phyloP scores from a whole-genome alignment of 148 eudicot species.

The Polygonum maritimum region DNA sequence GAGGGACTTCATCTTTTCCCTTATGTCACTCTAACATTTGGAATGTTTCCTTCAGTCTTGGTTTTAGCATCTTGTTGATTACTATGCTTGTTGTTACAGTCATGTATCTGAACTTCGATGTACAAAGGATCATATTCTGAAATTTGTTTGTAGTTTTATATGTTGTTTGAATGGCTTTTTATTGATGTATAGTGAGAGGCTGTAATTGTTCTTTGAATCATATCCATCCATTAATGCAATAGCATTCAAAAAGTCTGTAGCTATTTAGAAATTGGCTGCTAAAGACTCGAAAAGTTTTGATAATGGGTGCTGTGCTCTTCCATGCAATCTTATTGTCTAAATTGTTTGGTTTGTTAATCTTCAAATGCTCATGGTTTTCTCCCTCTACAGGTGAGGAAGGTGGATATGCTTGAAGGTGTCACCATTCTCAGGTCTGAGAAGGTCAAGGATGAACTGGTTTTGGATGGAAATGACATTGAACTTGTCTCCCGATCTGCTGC shows the following conservation, averaged over 20 bases:
- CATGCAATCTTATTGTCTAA: neutral
- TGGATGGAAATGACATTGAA: slow-evolving; percentile 12
- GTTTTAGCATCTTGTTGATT: neutral
- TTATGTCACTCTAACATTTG: neutral
- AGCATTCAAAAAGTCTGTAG: neutral
- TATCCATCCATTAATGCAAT: too few species aligned
- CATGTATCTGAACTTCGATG: neutral
- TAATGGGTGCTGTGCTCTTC: neutral
- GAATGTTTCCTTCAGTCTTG: neutral
- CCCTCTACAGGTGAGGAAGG: slow-evolving; percentile 7
- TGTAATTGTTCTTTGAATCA: neutral
- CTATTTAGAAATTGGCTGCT: neutral
- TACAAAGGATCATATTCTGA: neutral
- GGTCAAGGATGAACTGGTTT: slow-evolving; percentile 10
- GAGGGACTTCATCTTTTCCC: neutral
- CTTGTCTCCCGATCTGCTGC: slow-evolving; percentile 12
- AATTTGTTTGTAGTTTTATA: neutral
- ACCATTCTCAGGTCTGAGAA: slow-evolving; percentile 12
- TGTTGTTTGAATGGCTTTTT: neutral
- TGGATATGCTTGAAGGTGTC: slow-evolving; percentile 10
- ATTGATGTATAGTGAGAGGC: neutral
- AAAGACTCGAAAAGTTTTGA: neutral
- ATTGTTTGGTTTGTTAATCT: neutral
- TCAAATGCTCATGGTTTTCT: neutral
- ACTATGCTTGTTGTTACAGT: neutral